Evolutionary conservation across 2,329 filamentous ascomycete species (phyloP).

Genomic region (Tolypocladium album): DNA sequence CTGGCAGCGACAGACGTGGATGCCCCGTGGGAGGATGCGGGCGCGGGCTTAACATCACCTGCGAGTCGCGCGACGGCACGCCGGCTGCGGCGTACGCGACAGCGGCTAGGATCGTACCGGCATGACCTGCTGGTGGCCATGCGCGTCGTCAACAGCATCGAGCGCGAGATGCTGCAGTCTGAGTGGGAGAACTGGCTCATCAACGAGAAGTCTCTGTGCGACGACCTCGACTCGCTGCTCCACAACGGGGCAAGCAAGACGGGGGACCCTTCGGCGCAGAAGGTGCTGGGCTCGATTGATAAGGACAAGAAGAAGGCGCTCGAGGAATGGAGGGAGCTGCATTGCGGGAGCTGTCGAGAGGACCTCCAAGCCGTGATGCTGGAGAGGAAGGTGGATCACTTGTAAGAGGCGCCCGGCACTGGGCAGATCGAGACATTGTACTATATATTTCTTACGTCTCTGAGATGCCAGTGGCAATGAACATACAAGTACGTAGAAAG

Average conservation of each 20-base stretch:
- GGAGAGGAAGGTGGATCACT: conserved; percentile 16
- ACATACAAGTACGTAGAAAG: background rate
- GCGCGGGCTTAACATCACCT: conserved; percentile 32
- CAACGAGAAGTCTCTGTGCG: conserved; percentile 69
- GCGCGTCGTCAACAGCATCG: conserved; percentile 79
- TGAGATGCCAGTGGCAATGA: background rate
- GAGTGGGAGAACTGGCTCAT: conserved; percentile 92
- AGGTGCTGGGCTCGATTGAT: conserved; percentile 18
- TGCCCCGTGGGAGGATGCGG: conserved; percentile 42
- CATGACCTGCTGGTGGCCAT: conserved; percentile 88
- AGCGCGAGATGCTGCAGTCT: conserved; percentile 71
- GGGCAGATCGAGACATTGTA: background rate
- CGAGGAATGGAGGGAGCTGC: conserved; percentile 38
- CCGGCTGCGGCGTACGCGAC: conserved; percentile 67
- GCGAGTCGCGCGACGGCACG: conserved; percentile 45
- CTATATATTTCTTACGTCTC: background rate
- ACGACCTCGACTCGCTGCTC: conserved; percentile 42
- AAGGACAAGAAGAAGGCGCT: conserved; percentile 24
- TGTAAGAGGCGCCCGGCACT: conserved; percentile 2
- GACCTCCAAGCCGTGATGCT: conserved; percentile 27
- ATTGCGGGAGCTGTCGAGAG: conserved; percentile 44
- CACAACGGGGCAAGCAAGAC: conserved; percentile 11
- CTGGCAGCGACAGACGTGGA: conserved; percentile 48
- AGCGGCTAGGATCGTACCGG: conserved; percentile 71
- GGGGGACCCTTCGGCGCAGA: conserved; percentile 14